phyloP scores from a whole-genome alignment of 2,329 filamentous ascomycete species.

The Penicillium sp. region DNA sequence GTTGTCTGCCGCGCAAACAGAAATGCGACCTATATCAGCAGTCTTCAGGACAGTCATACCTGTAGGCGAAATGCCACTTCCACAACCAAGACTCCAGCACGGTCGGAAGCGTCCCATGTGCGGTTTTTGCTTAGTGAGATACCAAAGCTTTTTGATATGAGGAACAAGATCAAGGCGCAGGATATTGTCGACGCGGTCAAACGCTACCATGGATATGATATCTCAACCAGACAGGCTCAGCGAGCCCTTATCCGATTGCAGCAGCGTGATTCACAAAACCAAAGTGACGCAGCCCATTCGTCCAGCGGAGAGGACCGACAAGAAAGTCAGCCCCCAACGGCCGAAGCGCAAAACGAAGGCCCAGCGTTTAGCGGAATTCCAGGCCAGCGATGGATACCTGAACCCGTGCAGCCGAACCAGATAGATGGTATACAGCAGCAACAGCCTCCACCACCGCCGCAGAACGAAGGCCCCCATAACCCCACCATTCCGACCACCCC shows the following conservation, averaged over 20 bases:
- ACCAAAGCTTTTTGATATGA: slow-evolving; percentile 47
- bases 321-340: slow-evolving; percentile 30
- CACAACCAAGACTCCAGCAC: slow-evolving; percentile 39
- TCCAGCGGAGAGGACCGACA: slow-evolving; percentile 33
- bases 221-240: slow-evolving; percentile 46
- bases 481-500: slow-evolving; percentile 24
- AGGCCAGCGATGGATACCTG: slow-evolving; percentile 40
- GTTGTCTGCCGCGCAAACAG: slow-evolving; percentile 48
- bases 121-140: slow-evolving; percentile 45
- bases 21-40: slow-evolving; percentile 47
- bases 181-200: slow-evolving; percentile 48
- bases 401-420: slow-evolving; percentile 32
- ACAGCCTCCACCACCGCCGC: background rate
- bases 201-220: slow-evolving; percentile 47
- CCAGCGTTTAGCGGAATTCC: slow-evolving; percentile 34
- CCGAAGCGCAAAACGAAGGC: slow-evolving; percentile 32
- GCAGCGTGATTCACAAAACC: slow-evolving; percentile 31
- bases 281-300: slow-evolving; percentile 29
- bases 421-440: slow-evolving; percentile 32
- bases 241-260: slow-evolving; percentile 43
- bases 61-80: slow-evolving; percentile 39
- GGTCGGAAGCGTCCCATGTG: slow-evolving; percentile 47
- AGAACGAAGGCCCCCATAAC: slow-evolving; percentile 29
- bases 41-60: slow-evolving; percentile 44
- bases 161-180: slow-evolving; percentile 41